Evolutionary conservation across 2,329 filamentous ascomycete genomes (phyloP), one percentile per base, ranked within the genome.

Genomic region (Neonectria neomacrospora): DNA sequence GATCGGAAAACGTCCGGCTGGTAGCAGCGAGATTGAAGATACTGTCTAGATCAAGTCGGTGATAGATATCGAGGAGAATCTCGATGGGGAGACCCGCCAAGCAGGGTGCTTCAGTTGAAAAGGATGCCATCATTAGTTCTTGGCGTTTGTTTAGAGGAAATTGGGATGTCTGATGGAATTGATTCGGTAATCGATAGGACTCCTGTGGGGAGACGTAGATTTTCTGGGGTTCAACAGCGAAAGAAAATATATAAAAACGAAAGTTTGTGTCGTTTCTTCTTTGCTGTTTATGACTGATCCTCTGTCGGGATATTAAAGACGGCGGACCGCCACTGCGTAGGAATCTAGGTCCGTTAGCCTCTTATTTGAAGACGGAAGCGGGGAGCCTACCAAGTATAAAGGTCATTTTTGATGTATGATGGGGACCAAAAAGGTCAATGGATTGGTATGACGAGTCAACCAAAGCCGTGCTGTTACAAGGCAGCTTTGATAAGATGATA

Each of bases 11-110:
- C 1, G 73, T 73, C 28, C 75, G 78, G 65, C 78, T 82, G 3
- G 75, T 70, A 14, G 73, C 67, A n/a, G 75, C 80, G 32, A 83
- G 75, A 32, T 75, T 75, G 54, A 78, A 79, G 37, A 82, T 76
- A 23, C 79, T 80, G 2, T 74, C 67, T 1, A 84, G 62, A 58
- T 83, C 78, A 54, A 86, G 74, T 18, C 80, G 66, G 30, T 80
- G 79, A 67, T 83, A 83, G 23, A 86, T 81, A 20, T 83, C 80
- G 11, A 86, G 72, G 3, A 85, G 70, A 18, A 85, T 78, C 68
- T 87, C 85, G 3, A 79, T 74, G 0, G 85, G 83, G 50, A 82
- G 63, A 45, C 67, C 68, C 48, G 74, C 64, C 20, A 80, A 67
- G 41, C 60, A 64, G 23, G 65, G 63, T 2, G 54, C 20, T 45